These are phyloP conservation scores for Capsicum rhomboideum DNA, from an alignment of 257 asterid species.

Conservation along the genomic window DNA sequence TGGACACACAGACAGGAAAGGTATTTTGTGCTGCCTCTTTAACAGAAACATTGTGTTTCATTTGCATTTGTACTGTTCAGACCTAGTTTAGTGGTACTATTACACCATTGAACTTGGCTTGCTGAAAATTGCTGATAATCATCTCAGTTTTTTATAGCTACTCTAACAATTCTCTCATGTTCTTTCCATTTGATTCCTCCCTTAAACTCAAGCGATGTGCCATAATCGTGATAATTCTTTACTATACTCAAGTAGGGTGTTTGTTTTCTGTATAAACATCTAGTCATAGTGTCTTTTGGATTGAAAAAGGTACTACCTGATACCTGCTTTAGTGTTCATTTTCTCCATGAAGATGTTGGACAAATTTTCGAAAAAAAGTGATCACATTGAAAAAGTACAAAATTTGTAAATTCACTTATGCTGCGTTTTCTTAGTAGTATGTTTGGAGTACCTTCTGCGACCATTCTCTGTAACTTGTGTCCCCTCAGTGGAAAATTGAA, in stretches of 20 bases:
- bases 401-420: background rate
- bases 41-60: background rate
- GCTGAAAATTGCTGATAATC: background rate
- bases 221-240: background rate
- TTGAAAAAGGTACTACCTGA: background rate
- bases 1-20: constrained; percentile 80
- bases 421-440: background rate
- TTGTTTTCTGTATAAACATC: background rate
- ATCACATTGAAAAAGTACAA: background rate
- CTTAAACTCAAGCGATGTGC: background rate
- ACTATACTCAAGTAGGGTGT: background rate
- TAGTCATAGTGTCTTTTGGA: background rate
- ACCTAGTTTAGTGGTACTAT: background rate
- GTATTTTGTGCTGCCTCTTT: constrained; percentile 17
- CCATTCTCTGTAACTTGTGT: background rate
- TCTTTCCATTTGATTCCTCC: background rate
- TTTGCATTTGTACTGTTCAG: background rate
- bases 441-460: background rate
- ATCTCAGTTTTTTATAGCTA: background rate
- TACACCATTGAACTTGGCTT: background rate
- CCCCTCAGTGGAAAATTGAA: background rate
- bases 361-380: background rate
- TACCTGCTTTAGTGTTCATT: background rate
- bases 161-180: background rate
- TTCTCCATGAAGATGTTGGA: background rate